Evolutionary conservation across 2,329 filamentous ascomycete genomes (phyloP).

Genomic region (Hypoxylon sp.): DNA sequence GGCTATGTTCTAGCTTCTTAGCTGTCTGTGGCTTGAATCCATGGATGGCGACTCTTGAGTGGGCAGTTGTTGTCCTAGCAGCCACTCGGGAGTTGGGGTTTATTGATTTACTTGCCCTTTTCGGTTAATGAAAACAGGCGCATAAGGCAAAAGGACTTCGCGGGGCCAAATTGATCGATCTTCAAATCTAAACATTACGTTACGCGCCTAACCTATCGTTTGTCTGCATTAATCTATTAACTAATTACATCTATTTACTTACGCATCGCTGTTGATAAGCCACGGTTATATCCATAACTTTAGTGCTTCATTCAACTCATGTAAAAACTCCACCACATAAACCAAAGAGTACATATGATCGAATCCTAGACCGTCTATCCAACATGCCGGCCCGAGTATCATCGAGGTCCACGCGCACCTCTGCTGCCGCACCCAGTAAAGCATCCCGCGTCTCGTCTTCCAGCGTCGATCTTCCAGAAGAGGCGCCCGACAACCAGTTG

Average conservation of each 20-base stretch:
- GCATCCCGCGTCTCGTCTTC: constrained; percentile 58
- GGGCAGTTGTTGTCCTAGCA: constrained; percentile 34
- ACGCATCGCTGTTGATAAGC: too few relatives aligned
- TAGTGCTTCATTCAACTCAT: too few relatives aligned
- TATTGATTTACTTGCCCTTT: constrained; percentile 29
- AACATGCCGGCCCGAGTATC: constrained; percentile 61
- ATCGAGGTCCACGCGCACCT: constrained; percentile 56
- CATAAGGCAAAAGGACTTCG: constrained; percentile 7
- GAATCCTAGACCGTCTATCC: constrained; percentile 4
- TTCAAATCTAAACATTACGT: too few relatives aligned
- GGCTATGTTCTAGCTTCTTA: too few relatives aligned
- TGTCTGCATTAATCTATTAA: too few relatives aligned
- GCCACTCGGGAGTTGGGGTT: constrained; percentile 25
- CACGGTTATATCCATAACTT: too few relatives aligned
- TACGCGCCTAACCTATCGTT: too few relatives aligned
- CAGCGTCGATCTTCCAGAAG: constrained; percentile 68
- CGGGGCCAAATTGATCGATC: constrained; percentile 9
- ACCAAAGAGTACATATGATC: constrained; percentile 24
- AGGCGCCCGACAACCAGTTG: constrained; percentile 74
- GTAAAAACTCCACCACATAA: too few relatives aligned
- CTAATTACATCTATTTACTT: too few relatives aligned
- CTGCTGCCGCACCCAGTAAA: constrained; percentile 53
- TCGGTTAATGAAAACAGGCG: constrained; percentile 4
- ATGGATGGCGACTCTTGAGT: too few relatives aligned
- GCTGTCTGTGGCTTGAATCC: constrained; percentile 28